These are phyloP conservation scores for Tolypocladium sp. DNA, from an alignment of 2,329 filamentous ascomycete genomes.

Conservation along the genomic window DNA sequence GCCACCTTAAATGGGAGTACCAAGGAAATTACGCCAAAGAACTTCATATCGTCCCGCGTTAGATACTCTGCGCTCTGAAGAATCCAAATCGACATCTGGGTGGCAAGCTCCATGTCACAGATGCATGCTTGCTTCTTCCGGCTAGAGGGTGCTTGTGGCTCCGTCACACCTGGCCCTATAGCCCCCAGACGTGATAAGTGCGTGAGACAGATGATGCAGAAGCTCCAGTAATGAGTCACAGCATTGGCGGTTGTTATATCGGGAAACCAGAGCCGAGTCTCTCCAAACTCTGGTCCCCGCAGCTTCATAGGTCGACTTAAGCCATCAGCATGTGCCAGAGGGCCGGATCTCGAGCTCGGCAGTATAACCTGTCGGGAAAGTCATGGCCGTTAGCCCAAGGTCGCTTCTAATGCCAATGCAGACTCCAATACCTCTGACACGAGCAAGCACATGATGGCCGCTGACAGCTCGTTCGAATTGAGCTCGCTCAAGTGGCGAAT, in stretches of 20 bases:
- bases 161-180: too few relatives aligned
- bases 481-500: not conserved
- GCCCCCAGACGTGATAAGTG: constrained; percentile 14
- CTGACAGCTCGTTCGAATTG: constrained; percentile 14
- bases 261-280: constrained; percentile 17
- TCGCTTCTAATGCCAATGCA: not conserved
- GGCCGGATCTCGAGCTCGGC: constrained; percentile 14
- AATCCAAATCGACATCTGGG: constrained; percentile 10
- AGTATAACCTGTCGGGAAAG: constrained; percentile 14
- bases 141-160: not conserved
- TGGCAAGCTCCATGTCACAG: constrained; percentile 6
- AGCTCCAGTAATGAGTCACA: constrained; percentile 27
- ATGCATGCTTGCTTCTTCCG: not conserved
- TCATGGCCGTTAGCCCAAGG: too few relatives aligned
- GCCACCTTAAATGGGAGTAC: constrained; percentile 18
- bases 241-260: constrained; percentile 26
- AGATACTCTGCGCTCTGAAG: constrained; percentile 26
- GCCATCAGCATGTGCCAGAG: constrained; percentile 23
- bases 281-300: constrained; percentile 12
- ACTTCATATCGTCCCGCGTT: constrained; percentile 26
- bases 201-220: constrained; percentile 23
- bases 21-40: constrained; percentile 27
- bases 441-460: constrained; percentile 26
- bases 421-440: constrained; percentile 12
- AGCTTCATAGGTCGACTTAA: constrained; percentile 22